Conservation (phyloP, 2,329 filamentous ascomycete genomes). For the Chlorencoelia australis region DNA sequence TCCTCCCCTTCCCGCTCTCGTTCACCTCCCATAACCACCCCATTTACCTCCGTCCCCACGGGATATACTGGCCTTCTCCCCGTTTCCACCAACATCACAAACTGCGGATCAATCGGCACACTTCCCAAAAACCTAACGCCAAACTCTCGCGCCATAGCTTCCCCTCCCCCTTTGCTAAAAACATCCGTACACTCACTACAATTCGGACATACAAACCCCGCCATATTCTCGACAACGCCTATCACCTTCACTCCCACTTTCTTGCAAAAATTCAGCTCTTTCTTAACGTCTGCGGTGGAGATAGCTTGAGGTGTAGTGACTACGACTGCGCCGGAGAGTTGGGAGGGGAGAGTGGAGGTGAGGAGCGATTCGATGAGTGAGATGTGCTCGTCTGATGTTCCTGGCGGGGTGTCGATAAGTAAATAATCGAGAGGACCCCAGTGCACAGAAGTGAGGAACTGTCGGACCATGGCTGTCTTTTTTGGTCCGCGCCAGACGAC, state of each 20-base stretch:
- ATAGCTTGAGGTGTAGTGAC: conserved; percentile 96
- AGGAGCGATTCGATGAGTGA: conserved; percentile 82
- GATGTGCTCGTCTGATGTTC: conserved; percentile 95
- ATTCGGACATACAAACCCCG: conserved; percentile 73
- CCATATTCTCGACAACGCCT: conserved; percentile 96
- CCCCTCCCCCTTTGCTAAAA: conserved; percentile 83
- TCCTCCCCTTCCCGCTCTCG: conserved; percentile 21
- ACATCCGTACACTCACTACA: conserved; percentile 84
- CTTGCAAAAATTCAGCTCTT: conserved; percentile 80
- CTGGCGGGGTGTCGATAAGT: conserved; percentile 90
- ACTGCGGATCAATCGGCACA: conserved; percentile 88
- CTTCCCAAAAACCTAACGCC: conserved; percentile 73
- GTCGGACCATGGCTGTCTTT: conserved; percentile 97
- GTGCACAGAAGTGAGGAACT: conserved; percentile 85
- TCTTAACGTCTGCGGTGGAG: conserved; percentile 76
- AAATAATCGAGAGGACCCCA: conserved; percentile 88
- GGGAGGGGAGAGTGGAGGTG: conserved; percentile 48
- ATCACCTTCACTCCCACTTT: conserved; percentile 77
- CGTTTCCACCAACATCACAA: conserved; percentile 79
- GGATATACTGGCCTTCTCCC: conserved; percentile 56
- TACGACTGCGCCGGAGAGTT: conserved; percentile 79
- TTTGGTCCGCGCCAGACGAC: conserved; percentile 98
- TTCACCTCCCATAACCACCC: conserved; percentile 37
- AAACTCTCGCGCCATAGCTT: conserved; percentile 83
- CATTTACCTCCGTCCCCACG: conserved; percentile 52